A percentile compares a stretch with the other conserved stretches of the same genome.
These are phyloP conservation scores for Xerocomus minutiporus DNA, from an alignment of 1,284 basidiomycete species.

Conservation along the genomic window DNA sequence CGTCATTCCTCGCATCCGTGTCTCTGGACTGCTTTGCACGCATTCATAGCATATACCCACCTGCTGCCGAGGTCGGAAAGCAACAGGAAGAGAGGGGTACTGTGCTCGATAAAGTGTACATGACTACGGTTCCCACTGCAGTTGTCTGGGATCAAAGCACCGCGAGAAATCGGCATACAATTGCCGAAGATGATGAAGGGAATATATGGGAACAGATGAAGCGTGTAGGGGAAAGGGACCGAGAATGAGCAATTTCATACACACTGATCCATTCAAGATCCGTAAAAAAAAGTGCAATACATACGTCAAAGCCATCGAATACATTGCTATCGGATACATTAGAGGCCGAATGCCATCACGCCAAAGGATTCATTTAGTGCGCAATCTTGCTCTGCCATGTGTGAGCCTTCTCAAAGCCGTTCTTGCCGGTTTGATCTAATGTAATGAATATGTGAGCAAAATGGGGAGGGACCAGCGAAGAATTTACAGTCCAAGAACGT, in stretches of 20 bases:
- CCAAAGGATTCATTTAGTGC: slow-evolving; percentile 13
- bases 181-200: slow-evolving; percentile 25
- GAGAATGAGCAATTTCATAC: slow-evolving; percentile 3
- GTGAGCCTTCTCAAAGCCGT: slow-evolving; percentile 90
- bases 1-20: slow-evolving; percentile 52
- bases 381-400: slow-evolving; percentile 87
- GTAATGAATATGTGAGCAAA: slow-evolving; percentile 1
- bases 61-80: slow-evolving; percentile 45
- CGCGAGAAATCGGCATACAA: not conserved
- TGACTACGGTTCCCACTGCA: slow-evolving; percentile 61
- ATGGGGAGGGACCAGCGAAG: not conserved
- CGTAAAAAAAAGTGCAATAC: slow-evolving; percentile 1
- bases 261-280: not conserved
- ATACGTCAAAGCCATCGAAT: not conserved
- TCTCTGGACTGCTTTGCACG: slow-evolving; percentile 69
- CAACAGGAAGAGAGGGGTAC: slow-evolving; percentile 62
- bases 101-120: slow-evolving; percentile 64
- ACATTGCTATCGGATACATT: not conserved
- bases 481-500: slow-evolving; percentile 77
- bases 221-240: slow-evolving; percentile 41
- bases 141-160: slow-evolving; percentile 53
- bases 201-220: slow-evolving; percentile 45
- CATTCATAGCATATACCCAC: slow-evolving; percentile 64
- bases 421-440: slow-evolving; percentile 65
- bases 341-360: not conserved